Evolutionary conservation across 176 grass and related monocot species (phyloP).

Genomic region (Eragrostis curvula): DNA sequence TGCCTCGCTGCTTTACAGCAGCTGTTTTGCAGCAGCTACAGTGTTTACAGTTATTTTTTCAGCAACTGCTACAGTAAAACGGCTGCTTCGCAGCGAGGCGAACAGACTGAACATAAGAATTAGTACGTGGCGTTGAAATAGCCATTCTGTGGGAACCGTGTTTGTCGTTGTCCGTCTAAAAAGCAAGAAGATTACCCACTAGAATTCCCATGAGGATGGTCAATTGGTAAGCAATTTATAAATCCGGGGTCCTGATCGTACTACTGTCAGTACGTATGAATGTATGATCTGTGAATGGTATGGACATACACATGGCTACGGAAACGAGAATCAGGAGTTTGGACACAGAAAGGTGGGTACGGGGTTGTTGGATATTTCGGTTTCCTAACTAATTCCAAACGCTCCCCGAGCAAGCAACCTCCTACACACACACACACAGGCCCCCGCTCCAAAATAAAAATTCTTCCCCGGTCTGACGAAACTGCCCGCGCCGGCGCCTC

Average conservation of each 20-base stretch:
- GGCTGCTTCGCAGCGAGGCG: too few species aligned
- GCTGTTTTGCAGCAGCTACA: too few species aligned
- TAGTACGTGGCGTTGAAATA: too few species aligned
- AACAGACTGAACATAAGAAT: too few species aligned
- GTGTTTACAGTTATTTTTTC: too few species aligned
- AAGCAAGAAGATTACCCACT: not conserved
- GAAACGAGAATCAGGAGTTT: not conserved
- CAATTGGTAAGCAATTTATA: not conserved
- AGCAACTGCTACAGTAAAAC: too few species aligned
- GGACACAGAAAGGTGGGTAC: slow-evolving; percentile 35
- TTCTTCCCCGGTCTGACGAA: not conserved
- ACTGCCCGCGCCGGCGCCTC: not conserved
- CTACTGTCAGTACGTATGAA: not conserved
- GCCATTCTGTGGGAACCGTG: not conserved
- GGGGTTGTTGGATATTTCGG: slow-evolving; percentile 53
- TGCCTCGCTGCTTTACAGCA: too few species aligned
- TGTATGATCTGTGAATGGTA: not conserved
- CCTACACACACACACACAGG: not conserved
- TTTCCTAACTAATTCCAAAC: slow-evolving; percentile 64
- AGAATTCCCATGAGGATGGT: not conserved
- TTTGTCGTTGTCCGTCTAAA: not conserved
- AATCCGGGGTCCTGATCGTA: not conserved
- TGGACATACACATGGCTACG: not conserved
- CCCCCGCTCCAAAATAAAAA: not conserved
- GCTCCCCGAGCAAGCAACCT: slow-evolving; percentile 46